phyloP scores from a whole-genome alignment of 2,329 filamentous ascomycete species.

The Dryadomyces quercivorus region DNA sequence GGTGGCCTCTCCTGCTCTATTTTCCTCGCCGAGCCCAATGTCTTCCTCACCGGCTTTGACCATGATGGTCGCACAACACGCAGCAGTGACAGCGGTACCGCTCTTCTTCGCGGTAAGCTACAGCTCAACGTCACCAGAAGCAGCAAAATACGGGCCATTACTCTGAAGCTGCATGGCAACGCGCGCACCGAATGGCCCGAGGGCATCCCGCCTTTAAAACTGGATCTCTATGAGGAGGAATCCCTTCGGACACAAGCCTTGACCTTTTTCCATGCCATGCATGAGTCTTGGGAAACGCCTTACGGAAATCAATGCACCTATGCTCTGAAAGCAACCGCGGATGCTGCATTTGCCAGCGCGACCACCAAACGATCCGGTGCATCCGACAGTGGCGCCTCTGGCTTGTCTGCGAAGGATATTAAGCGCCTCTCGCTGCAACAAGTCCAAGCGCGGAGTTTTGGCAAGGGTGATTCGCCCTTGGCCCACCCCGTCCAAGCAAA shows the following conservation, averaged over 20 bases:
- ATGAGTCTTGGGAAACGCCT: constrained; percentile 46
- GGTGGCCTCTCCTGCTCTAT: constrained; percentile 67
- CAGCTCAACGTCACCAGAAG: constrained; percentile 76
- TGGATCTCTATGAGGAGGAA: constrained; percentile 72
- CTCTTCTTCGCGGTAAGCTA: constrained; percentile 74
- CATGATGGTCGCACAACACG: constrained; percentile 46
- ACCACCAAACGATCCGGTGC: constrained; percentile 1
- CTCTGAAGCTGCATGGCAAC: constrained; percentile 72
- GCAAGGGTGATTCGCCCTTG: constrained; percentile 60
- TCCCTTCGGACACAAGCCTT: constrained; percentile 78
- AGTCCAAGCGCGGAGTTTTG: constrained; percentile 75
- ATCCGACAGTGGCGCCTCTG: background rate
- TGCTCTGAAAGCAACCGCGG: constrained; percentile 27
- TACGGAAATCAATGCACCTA: constrained; percentile 54
- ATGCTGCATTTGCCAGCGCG: constrained; percentile 16
- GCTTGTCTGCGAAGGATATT: constrained; percentile 29
- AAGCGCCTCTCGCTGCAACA: constrained; percentile 66
- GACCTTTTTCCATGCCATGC: constrained; percentile 80
- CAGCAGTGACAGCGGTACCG: constrained; percentile 52
- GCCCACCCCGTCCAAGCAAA: constrained; percentile 48
- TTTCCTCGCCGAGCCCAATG: constrained; percentile 63
- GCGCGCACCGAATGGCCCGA: constrained; percentile 94
- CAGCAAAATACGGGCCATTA: constrained; percentile 85
- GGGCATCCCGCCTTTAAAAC: constrained; percentile 79
- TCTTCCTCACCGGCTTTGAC: constrained; percentile 71